These are phyloP conservation scores for Arabidopsis arenosa DNA, from an alignment of 345 rosid species.

Conservation along the genomic window DNA sequence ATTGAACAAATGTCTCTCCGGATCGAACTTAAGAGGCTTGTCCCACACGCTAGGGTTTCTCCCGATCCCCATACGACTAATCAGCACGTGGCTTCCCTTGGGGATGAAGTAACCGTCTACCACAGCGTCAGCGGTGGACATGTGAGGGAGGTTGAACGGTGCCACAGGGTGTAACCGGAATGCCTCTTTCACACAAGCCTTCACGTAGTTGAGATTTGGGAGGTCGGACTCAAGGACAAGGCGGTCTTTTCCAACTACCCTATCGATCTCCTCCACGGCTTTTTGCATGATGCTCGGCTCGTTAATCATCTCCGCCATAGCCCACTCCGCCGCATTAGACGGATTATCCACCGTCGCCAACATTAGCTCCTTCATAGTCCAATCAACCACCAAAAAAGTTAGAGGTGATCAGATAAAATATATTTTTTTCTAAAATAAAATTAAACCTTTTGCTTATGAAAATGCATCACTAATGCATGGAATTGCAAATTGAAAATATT, in stretches of 20 bases:
- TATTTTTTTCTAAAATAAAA: not conserved
- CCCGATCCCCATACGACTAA: constrained; percentile 55
- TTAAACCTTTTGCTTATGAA: not conserved
- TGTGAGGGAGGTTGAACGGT: constrained; percentile 58
- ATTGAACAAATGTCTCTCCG: constrained; percentile 51
- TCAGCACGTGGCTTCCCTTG: constrained; percentile 55
- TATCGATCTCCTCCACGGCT: constrained; percentile 54
- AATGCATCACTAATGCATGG: not conserved
- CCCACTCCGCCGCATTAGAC: constrained; percentile 64
- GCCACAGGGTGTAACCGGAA: constrained; percentile 60
- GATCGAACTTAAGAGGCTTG: constrained; percentile 52
- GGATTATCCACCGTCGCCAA: constrained; percentile 62
- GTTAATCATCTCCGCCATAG: constrained; percentile 62
- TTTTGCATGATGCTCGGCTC: constrained; percentile 50
- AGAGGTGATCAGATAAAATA: not conserved
- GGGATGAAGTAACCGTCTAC: constrained; percentile 59
- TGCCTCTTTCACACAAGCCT: constrained; percentile 59
- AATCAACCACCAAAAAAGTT: not conserved
- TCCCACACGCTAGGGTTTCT: constrained; percentile 59
- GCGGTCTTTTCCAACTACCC: constrained; percentile 55
- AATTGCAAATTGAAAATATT: not conserved
- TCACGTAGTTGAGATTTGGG: constrained; percentile 50
- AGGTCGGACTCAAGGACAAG: constrained; percentile 60
- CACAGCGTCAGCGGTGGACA: constrained; percentile 34
- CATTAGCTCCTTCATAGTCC: constrained; percentile 55